Base-by-base conservation (phyloP, 768 basidiomycete species). In the Heimioporus sp. region DNA sequence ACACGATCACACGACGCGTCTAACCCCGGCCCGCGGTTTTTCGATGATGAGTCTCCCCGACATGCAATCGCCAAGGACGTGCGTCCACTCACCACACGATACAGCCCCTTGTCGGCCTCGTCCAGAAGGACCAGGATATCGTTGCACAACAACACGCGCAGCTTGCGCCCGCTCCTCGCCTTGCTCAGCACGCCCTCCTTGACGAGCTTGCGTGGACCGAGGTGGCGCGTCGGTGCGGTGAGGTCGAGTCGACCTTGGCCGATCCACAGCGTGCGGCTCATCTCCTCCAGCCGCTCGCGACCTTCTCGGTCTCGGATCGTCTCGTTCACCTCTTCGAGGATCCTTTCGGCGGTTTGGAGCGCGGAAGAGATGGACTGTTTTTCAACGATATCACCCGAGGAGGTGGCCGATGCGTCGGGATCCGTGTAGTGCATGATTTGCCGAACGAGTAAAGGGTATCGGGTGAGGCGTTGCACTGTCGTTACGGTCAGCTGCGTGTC, bases 401-500 rank as follows among this genome's bases (percentile, higher is more conserved):
- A 43, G 0, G 55, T 35, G 21, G 50, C 42, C 10, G 53, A 46
- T 10, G 49, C 13, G 37, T 6, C 35, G 1, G 74, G 54, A 21
- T 87, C 83, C 2, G 92, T 94, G 65, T 94, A 90, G 19, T 85
- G 80, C 21, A 92, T 66, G 56, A 97, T 90, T 70, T 92, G 90
- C 48, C 85, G 84, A 57, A 98, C 85, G 31, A 98, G 77, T 0
- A 99, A 76, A 0, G 96, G 96, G 65, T 98, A 99, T 51, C 92
- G 80, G 0, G 96, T 97, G 50, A 98, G 85, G 10, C 96, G 85
- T 82, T 97, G 93, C 93, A 95, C 91, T 93, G 54, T 28, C 44
- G 43, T 54, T 17, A 38, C 20, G 11, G 19, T 30, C 31, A 16
- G n/a, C 12, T 9, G 32, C 5, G 9, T 4, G 5, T 24, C 7